Base-by-base conservation (phyloP, 2,329 filamentous ascomycete species). In the Zopfia rhizophila region DNA sequence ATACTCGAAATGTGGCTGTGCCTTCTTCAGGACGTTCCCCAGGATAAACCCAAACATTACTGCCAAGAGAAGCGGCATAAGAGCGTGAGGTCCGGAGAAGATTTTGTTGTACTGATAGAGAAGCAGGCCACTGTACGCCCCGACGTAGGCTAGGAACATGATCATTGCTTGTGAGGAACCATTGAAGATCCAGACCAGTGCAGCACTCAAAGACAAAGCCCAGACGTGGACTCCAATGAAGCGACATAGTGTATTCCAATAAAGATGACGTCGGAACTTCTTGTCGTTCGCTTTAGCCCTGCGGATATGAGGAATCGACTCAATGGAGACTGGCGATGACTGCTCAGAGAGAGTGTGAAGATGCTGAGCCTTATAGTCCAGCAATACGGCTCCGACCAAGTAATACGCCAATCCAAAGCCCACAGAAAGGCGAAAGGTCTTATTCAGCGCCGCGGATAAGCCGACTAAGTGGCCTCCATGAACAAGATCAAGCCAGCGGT, bases 321-420 rank as follows among this genome's bases (percentile, higher is more conserved):
- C 68, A 27, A 80, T 74, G 2, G 72, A 71, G 5, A 70, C 55
- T 8, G 74, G 70, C 2, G 69, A 63, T 48, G 75, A 66, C 18
- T 73, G 68, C 38, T 78, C 74, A 3, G 77, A 73, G 2, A 73
- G 57, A 10, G 71, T 73, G 48, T 79, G 75, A 1, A 82, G 69
- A 48, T 79, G 75, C 40, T 79, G 76, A 14, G 79, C 78, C 46
- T 82, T 81, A 51, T 77, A 76, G 53, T 84, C 81, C 18, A 84
- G 78, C 16, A 81, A 68, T 2, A 83, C 79, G 10, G 81, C 81
- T 18, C 81, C 80, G 17, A 83, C 74, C 13, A 83, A 69, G 53
- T 83, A 84, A 60, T 83, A 84, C 0, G 78, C 78, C 23, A 84
- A 68, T n/a, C 78, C 77, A 51, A 83, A 82, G 2, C 81, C 81